These are phyloP conservation scores for Fusarium praegraminearum DNA, from an alignment of 2,329 filamentous ascomycete genomes.

Conservation along the genomic window DNA sequence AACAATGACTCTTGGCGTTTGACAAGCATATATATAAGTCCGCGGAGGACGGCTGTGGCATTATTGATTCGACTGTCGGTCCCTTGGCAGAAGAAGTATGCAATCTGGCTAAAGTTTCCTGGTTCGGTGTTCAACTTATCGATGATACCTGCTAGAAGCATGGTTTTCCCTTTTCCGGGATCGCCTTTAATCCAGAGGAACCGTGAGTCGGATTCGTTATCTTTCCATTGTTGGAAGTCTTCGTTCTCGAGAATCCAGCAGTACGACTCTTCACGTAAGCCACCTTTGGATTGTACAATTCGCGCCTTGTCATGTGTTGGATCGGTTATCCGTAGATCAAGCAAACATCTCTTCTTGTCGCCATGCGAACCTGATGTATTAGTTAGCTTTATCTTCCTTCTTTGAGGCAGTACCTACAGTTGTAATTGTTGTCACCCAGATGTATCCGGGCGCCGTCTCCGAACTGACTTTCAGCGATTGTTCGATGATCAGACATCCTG, in stretches of 20 bases:
- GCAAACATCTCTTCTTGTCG: conserved; percentile 32
- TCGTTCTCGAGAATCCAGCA: conserved; percentile 52
- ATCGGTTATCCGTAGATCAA: conserved; percentile 47
- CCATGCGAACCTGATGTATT: neutral
- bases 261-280: conserved; percentile 50
- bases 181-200: conserved; percentile 56
- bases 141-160: conserved; percentile 52
- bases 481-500: neutral
- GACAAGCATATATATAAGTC: conserved; percentile 54
- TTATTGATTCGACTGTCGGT: conserved; percentile 55
- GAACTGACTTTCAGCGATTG: neutral
- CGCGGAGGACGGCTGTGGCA: conserved; percentile 56
- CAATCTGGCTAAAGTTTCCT: conserved; percentile 5
- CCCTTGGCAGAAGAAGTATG: conserved; percentile 59
- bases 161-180: conserved; percentile 60
- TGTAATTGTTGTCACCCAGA: neutral
- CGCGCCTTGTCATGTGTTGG: conserved; percentile 52
- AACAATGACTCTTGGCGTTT: too few relatives aligned
- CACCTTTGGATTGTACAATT: conserved; percentile 53
- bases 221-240: conserved; percentile 34
- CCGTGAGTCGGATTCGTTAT: neutral
- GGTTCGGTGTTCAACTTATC: conserved; percentile 26
- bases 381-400: accelerated
- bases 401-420: neutral
- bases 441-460: neutral